A percentile compares a stretch with the other conserved stretches of the same genome.
Evolutionary conservation across 2,329 filamentous ascomycete species (phyloP).

Genomic region (Neofusicoccum cordaticola): DNA sequence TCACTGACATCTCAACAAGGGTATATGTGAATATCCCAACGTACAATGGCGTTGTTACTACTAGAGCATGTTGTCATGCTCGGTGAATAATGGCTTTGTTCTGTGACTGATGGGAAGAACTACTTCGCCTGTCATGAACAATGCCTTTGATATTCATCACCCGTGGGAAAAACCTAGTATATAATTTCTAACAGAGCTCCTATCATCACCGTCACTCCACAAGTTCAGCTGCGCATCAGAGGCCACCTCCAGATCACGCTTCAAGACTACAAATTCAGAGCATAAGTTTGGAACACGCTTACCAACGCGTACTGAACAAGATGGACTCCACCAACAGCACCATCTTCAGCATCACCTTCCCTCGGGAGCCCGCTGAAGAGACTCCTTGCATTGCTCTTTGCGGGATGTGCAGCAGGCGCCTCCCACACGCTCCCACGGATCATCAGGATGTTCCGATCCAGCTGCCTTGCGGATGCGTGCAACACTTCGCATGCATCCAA

Average conservation of each 20-base stretch:
- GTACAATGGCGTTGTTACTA: neutral
- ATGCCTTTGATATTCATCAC: neutral
- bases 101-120: neutral
- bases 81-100: neutral
- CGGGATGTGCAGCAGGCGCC: neutral
- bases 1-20: too few relatives aligned
- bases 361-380: neutral
- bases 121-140: neutral
- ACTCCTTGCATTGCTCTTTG: neutral
- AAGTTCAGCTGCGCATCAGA: too few relatives aligned
- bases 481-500: neutral
- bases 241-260: too few relatives aligned
- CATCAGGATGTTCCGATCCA: neutral
- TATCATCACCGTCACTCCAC: too few relatives aligned
- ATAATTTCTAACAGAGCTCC: neutral
- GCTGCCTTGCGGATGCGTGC: neutral
- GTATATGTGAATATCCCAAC: neutral
- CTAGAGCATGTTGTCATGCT: too few relatives aligned
- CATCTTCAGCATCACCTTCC: neutral
- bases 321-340: neutral
- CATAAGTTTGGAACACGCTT: too few relatives aligned
- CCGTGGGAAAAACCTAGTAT: neutral
- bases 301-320: too few relatives aligned
- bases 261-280: too few relatives aligned
- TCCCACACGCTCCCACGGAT: neutral